phyloP scores from a whole-genome alignment of 2,329 filamentous ascomycete genomes.

The Rhexocercosporidium sp. region DNA sequence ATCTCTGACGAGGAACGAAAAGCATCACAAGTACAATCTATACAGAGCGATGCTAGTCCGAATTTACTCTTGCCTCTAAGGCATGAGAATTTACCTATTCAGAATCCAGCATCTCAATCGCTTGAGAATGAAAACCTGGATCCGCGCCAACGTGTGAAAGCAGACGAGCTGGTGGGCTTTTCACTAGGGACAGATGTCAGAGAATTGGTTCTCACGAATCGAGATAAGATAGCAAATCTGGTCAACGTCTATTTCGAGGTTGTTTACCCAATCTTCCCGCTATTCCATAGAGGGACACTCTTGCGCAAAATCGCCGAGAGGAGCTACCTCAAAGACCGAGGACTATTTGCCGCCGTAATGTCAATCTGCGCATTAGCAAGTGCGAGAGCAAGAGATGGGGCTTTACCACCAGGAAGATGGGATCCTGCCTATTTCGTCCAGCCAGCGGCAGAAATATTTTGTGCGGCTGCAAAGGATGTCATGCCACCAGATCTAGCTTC shows the following conservation, averaged over 20 bases:
- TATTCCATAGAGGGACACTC: conserved; percentile 51
- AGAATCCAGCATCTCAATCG: conserved; percentile 9
- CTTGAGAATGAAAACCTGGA: not conserved
- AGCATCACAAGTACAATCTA: not conserved
- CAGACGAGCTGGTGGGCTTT: not conserved
- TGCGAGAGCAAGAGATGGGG: conserved; percentile 55
- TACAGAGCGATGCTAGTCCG: conserved; percentile 14
- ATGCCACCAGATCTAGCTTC: conserved; percentile 46
- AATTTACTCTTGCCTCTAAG: conserved; percentile 5
- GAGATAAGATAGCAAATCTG: conserved; percentile 48
- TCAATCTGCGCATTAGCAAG: conserved; percentile 56
- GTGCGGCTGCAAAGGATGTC: conserved; percentile 48
- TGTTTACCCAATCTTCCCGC: conserved; percentile 58
- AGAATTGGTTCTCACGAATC: conserved; percentile 37
- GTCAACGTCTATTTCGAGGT: conserved; percentile 57
- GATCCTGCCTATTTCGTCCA: conserved; percentile 40
- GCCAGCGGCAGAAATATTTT: conserved; percentile 50
- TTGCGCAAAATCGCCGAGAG: conserved; percentile 44
- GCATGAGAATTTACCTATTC: not conserved
- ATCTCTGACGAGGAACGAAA: conserved; percentile 2
- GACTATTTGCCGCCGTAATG: conserved; percentile 57
- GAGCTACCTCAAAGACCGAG: conserved; percentile 48
- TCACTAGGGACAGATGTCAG: conserved; percentile 9
- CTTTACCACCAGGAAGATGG: conserved; percentile 47
- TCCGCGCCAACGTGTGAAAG: not conserved